Percentiles rank a stretch among this genome's conserved stretches.
Evolutionary conservation across 2,329 filamentous ascomycete species (phyloP).

Genomic region (Botrytis tulipae): DNA sequence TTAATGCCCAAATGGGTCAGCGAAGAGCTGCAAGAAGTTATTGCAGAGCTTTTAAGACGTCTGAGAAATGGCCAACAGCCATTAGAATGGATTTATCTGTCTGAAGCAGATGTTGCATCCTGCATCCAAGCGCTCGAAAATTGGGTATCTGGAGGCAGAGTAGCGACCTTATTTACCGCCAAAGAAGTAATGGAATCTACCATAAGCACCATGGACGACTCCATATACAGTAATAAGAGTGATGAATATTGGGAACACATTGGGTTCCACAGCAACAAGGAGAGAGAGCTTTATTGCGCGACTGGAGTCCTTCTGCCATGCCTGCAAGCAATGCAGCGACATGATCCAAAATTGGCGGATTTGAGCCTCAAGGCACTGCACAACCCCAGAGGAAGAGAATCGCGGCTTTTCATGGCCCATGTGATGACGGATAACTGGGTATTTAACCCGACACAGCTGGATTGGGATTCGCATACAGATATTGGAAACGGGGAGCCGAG

Average conservation of each 20-base stretch:
- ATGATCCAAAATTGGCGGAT: background rate
- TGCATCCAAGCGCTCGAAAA: slow-evolving; percentile 4
- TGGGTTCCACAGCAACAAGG: background rate
- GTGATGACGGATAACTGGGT: background rate
- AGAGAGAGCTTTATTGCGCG: background rate
- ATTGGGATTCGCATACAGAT: background rate
- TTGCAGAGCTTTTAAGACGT: background rate
- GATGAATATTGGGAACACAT: background rate
- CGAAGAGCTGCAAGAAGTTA: background rate
- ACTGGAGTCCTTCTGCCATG: background rate
- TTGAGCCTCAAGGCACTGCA: background rate
- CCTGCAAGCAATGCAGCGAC: background rate
- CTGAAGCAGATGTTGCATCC: background rate
- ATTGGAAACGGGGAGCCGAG: background rate
- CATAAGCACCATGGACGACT: background rate
- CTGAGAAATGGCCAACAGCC: background rate
- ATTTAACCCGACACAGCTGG: background rate
- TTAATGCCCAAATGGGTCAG: background rate
- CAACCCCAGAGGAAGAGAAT: background rate
- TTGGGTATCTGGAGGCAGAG: background rate
- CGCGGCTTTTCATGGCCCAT: background rate
- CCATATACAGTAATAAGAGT: background rate
- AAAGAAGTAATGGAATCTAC: background rate
- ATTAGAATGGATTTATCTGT: background rate
- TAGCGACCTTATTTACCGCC: background rate